A percentile compares a stretch with the other conserved stretches of the same genome.
phyloP scores from a whole-genome alignment of 768 basidiomycete genomes.

The Agaricus subrufescens region DNA sequence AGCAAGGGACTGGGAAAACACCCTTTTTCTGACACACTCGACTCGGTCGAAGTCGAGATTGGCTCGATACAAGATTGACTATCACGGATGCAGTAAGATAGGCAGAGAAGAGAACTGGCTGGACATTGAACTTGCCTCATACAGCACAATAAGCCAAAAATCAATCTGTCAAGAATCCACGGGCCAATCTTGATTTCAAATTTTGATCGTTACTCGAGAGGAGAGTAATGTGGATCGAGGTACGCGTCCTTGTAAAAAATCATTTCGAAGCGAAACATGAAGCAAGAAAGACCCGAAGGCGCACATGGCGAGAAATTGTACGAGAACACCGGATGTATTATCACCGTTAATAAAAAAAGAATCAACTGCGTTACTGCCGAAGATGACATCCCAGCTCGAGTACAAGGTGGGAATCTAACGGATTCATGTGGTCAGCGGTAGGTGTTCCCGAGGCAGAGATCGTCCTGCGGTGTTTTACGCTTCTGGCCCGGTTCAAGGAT shows the following conservation, averaged over 20 bases:
- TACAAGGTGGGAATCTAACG: conserved; percentile 70
- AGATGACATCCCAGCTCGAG: conserved; percentile 28
- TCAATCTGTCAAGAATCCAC: no score
- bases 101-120: neutral
- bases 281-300: neutral
- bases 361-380: neutral
- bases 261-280: neutral
- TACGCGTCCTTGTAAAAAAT: neutral
- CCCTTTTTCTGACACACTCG: neutral
- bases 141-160: conserved; percentile 66
- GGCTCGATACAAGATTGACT: neutral
- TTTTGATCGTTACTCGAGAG: conserved; percentile 51
- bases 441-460: no score
- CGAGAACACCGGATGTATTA: neutral
- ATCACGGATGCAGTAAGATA: conserved; percentile 4
- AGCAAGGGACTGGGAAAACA: neutral
- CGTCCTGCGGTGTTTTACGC: no score
- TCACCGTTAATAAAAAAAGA: neutral
- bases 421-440: conserved; percentile 64
- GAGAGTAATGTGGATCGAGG: neutral
- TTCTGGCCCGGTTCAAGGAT: no score
- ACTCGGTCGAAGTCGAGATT: neutral
- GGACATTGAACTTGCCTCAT: conserved; percentile 46
- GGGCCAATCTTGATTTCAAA: conserved; percentile 18
- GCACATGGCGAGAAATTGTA: neutral